Percentiles rank a stretch among this genome's conserved stretches.
Evolutionary conservation across 2,329 filamentous ascomycete species (phyloP).

Genomic region (Epichloe brachyelytri): DNA sequence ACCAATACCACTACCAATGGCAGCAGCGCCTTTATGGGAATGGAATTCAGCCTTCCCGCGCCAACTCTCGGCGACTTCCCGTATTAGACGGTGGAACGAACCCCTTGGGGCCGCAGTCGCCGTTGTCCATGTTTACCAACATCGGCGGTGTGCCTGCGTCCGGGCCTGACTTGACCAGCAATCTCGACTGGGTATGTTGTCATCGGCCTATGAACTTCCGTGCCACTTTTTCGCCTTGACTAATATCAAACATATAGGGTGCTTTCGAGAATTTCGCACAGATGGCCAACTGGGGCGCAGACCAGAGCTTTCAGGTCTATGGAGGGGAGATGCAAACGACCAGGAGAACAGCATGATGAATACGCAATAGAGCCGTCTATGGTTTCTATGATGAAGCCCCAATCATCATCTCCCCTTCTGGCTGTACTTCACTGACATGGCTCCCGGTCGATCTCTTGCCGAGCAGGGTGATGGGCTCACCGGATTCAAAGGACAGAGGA

Average conservation of each 20-base stretch:
- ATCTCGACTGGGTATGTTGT: constrained; percentile 45
- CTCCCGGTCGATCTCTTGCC: no score
- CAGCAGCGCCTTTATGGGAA: constrained; percentile 26
- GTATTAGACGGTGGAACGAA: constrained; percentile 15
- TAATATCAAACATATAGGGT: constrained; percentile 23
- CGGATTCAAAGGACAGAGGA: no score
- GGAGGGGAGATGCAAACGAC: constrained; percentile 15
- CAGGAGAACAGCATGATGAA: constrained; percentile 13
- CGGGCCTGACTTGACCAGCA: constrained; percentile 32
- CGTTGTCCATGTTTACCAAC: constrained; percentile 40
- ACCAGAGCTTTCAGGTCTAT: constrained; percentile 41
- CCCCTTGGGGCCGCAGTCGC: constrained; percentile 22
- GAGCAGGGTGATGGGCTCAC: no score
- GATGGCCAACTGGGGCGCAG: constrained; percentile 36
- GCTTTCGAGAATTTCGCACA: constrained; percentile 46
- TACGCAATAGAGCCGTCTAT: constrained; percentile 5
- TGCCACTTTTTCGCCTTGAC: background rate
- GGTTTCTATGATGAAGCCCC: no score
- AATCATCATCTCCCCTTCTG: no score
- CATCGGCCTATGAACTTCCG: background rate
- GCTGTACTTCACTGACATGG: no score
- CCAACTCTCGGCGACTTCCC: constrained; percentile 18
- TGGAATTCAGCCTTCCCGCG: constrained; percentile 29
- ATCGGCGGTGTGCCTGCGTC: constrained; percentile 18
- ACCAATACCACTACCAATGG: constrained; percentile 21